phyloP scores from a whole-genome alignment of 1,139 yeast genomes.

The Sugiyamaella sp. region DNA sequence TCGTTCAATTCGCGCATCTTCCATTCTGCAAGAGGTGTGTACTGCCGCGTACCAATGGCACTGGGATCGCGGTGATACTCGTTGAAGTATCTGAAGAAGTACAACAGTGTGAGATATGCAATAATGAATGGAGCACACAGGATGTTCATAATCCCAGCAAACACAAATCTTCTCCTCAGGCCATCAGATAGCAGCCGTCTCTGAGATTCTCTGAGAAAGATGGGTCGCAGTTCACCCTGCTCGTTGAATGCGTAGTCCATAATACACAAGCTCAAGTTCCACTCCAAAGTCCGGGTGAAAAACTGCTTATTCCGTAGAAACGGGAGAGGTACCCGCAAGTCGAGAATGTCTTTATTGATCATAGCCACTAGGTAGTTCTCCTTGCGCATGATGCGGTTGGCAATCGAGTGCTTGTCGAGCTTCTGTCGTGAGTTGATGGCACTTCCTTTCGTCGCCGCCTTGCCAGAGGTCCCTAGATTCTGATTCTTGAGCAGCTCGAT shows the following conservation, averaged over 20 bases:
- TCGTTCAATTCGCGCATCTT: slow-evolving; percentile 92
- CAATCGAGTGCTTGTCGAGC: slow-evolving; percentile 90
- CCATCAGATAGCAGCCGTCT: slow-evolving; percentile 70
- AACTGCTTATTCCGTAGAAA: slow-evolving; percentile 44
- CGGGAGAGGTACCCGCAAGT: slow-evolving; percentile 60
- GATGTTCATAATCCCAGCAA: slow-evolving; percentile 85
- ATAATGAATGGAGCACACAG: slow-evolving; percentile 85
- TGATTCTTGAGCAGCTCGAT: slow-evolving; percentile 75
- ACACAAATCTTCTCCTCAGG: slow-evolving; percentile 72
- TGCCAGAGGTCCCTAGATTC: slow-evolving; percentile 66
- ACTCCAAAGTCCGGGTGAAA: slow-evolving; percentile 85
- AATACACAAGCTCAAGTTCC: slow-evolving; percentile 89
- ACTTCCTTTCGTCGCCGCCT: slow-evolving; percentile 17
- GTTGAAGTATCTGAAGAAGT: slow-evolving; percentile 88
- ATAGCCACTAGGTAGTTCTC: slow-evolving; percentile 92
- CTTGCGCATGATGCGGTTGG: slow-evolving; percentile 92
- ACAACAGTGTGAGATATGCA: slow-evolving; percentile 74
- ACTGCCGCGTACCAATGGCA: slow-evolving; percentile 80
- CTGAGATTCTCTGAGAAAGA: slow-evolving; percentile 71
- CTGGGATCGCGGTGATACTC: slow-evolving; percentile 91
- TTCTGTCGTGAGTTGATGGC: slow-evolving; percentile 62
- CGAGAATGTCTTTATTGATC: slow-evolving; percentile 75
- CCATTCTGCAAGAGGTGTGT: slow-evolving; percentile 96
- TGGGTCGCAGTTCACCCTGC: slow-evolving; percentile 79
- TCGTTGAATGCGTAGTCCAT: slow-evolving; percentile 83